Percentiles rank a stretch among this genome's conserved stretches.
These are phyloP conservation scores for Nakaseomyces kungkrabaensis DNA, from an alignment of 1,139 yeast genomes.

Conservation along the genomic window DNA sequence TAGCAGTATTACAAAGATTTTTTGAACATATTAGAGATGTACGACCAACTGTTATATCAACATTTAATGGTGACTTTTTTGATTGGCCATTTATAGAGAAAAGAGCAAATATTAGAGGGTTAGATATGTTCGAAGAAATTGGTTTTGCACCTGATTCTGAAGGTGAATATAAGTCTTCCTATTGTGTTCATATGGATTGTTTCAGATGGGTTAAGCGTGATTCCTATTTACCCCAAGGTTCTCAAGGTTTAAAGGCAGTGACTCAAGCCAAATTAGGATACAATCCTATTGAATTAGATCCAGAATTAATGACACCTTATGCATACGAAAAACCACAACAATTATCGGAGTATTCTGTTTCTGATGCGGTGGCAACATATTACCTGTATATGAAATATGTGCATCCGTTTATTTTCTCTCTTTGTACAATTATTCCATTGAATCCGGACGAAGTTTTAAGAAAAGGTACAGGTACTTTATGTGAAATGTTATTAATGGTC, in stretches of 20 bases:
- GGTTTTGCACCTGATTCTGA: conserved; percentile 88
- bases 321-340: conserved; percentile 91
- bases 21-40: conserved; percentile 86
- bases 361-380: conserved; percentile 98
- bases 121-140: conserved; percentile 86
- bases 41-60: conserved; percentile 89
- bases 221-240: conserved; percentile 94
- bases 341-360: conserved; percentile 91
- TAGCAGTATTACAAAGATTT: conserved; percentile 60
- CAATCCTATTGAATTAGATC: conserved; percentile 93
- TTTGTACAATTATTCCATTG: conserved; percentile 89
- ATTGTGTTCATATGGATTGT: conserved; percentile 97
- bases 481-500: conserved; percentile 96
- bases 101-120: conserved; percentile 70
- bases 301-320: conserved; percentile 96
- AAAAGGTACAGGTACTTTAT: conserved; percentile 96
- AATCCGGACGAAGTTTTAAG: conserved; percentile 94
- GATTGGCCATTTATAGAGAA: conserved; percentile 99
- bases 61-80: conserved; percentile 96
- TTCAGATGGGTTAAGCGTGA: conserved; percentile 99
- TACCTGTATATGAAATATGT: conserved; percentile 93
- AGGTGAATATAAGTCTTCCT: conserved; percentile 85
- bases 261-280: conserved; percentile 94
- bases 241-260: conserved; percentile 96
- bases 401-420: conserved; percentile 92